Conservation (phyloP, 768 basidiomycete genomes). For the Rubroboletus satanas region DNA sequence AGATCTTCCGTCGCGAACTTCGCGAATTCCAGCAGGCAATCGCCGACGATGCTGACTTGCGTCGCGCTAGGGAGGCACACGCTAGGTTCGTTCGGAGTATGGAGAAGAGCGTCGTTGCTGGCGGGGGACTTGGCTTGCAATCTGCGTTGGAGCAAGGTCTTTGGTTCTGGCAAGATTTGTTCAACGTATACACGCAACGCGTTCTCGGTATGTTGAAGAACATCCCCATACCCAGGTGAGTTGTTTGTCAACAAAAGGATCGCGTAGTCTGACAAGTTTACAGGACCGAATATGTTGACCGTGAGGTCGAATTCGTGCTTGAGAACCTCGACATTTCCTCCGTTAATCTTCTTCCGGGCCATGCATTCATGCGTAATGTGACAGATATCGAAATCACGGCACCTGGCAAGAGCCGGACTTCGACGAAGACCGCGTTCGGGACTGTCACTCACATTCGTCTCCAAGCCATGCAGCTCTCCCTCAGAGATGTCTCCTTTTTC, state of each 20-base stretch:
- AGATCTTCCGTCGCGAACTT: constrained; percentile 43
- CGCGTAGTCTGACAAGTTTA: neutral
- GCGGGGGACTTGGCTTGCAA: constrained; percentile 42
- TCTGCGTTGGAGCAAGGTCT: constrained; percentile 56
- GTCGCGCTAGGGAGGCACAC: constrained; percentile 45
- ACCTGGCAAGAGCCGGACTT: constrained; percentile 28
- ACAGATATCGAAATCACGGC: constrained; percentile 57
- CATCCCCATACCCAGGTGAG: constrained; percentile 67
- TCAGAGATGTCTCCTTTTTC: constrained; percentile 70
- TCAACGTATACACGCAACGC: constrained; percentile 74
- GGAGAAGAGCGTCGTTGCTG: constrained; percentile 39
- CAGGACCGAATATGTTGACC: constrained; percentile 70
- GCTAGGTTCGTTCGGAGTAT: constrained; percentile 46
- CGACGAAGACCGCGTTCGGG: constrained; percentile 49
- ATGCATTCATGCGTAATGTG: constrained; percentile 69
- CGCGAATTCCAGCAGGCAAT: constrained; percentile 44
- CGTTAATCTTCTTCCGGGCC: constrained; percentile 63
- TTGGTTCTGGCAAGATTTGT: constrained; percentile 80
- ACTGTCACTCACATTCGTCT: constrained; percentile 62
- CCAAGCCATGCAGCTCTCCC: constrained; percentile 59
- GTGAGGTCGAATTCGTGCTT: constrained; percentile 66
- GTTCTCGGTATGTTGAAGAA: constrained; percentile 49
- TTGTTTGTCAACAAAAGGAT: neutral
- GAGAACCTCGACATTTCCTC: constrained; percentile 71
- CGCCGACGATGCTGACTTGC: constrained; percentile 47